Conservation (phyloP, 169 alveolate genomes). For the Plasmodium sp. region DNA sequence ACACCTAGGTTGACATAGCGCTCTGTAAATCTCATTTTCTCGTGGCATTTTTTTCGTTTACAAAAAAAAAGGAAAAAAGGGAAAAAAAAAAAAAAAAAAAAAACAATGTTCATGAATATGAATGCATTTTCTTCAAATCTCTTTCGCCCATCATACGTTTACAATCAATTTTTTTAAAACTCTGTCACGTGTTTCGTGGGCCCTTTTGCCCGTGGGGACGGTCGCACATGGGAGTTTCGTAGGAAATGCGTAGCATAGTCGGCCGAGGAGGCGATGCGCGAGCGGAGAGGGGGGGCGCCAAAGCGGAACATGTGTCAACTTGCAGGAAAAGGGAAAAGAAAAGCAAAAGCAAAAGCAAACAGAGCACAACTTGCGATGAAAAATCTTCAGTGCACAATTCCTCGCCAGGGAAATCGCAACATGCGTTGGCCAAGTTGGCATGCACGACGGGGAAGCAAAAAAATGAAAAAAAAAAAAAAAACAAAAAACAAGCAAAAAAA, state of each 20-base stretch:
- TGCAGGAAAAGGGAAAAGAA: neutral
- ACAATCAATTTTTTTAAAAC: neutral
- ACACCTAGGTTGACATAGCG: constrained; percentile 21
- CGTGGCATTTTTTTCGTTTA: constrained; percentile 33
- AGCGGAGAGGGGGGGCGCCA: neutral
- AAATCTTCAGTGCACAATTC: neutral
- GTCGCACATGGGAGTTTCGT: neutral
- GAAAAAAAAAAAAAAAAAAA: neutral
- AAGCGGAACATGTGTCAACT: neutral
- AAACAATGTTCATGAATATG: neutral
- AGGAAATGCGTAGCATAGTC: neutral
- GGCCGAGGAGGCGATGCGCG: neutral
- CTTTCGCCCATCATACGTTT: neutral
- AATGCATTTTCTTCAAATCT: neutral
- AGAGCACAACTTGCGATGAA: neutral
- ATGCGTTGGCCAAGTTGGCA: neutral
- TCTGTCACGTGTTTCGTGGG: neutral
- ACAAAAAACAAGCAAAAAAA: neutral
- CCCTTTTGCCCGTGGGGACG: neutral
- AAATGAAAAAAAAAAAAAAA: neutral
- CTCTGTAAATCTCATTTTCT: constrained; percentile 56
- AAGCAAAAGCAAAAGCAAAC: neutral
- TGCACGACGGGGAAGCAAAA: neutral
- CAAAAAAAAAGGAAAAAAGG: neutral
- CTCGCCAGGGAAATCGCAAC: neutral